Base-by-base conservation (phyloP, 345 rosid species). In the Lepidium didymum region DNA sequence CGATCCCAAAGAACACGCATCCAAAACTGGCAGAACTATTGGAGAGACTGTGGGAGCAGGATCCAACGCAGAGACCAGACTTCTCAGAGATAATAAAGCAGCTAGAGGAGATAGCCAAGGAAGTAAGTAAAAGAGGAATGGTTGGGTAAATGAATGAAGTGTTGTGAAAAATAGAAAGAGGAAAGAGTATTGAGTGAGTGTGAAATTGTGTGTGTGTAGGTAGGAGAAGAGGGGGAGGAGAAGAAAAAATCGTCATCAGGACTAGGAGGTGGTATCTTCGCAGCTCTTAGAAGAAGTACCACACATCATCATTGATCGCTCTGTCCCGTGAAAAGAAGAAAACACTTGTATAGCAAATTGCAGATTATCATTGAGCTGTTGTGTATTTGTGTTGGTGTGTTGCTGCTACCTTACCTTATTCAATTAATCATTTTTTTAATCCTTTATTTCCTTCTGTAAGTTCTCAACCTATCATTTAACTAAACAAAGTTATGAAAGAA, bases 1-100 rank as follows among this genome's bases (percentile, higher is more conserved):
- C 82, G 29, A 86, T 88, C 3, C 96, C 96, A 0, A 85, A 85
- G 80, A 50, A 85, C 64, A 82, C 86, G 36, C 81, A 77, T 62
- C 86, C 91, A 2, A 88, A 81, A 79, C 73, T 94, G 35, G 72
- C 74, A 40, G 95, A 81, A 71, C 78, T 94, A 43, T 83, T 94
- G 33, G 86, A 82, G 77, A 87, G 76, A 77, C 79, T 84, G 68
- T 94, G 99, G 99, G 88, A 88, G 72, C 85, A 90, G 81, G 97
- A 94, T 84, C 91, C 99, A 40, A 70, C 81, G 37, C 35, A 51
- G 64, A 87, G 99, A 79, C 99, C 99, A 7, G 95, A 91, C 72
- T 94, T 94, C 57, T 75, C 92, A 1, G 95, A 90, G 82, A 85
- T 88, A 11, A 82, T 75, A 44, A 87, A 74, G 67, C 81, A 79